Base-by-base conservation (phyloP, 805 yeast genomes). In the Wickerhamiella alocasiicola region DNA sequence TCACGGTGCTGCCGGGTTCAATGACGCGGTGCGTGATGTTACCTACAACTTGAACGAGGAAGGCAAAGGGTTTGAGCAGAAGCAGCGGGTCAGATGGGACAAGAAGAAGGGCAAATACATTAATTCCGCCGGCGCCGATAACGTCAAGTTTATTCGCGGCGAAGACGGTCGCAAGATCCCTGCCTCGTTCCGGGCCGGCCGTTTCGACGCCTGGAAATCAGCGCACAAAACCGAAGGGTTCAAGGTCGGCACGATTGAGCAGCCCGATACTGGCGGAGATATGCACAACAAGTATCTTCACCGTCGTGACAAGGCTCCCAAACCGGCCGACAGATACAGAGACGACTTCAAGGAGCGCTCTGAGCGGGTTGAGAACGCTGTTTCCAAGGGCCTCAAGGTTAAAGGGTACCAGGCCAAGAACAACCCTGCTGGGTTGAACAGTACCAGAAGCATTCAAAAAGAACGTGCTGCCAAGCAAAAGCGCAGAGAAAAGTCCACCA, bases 111-210 rank as follows among this genome's bases (percentile, higher is more conserved):
- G 93, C 54, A 84, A 84, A 49, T 88, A 82, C 60, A 72, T 87
- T 55, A 68, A 82, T 15, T 77, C 72, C 53, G 82, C 91, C 47
- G 55, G 51, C 9, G 94, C 83, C 54, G 73, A 78, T 62, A 51
- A 50, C 13, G 46, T 48, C 23, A 87, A 83, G 63, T 88, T 70
- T 61, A 91, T 91, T 53, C 78, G 84, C 48, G 94, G 97, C 46
- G 99, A 91, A 59, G 78, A 83, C 59, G 99, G 99, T 6, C 85
- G 80, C 52, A 74, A 73, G 56, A 74, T 91, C 36, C 95, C 97
- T 5, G 97, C 98, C 1, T 71, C 91, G 11, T 84, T 77, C 63
- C 71, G 82, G 55, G 77, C 94, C 2, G 99, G 99, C 34, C 76
- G 83, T 49, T 91, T 75, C 55, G 97, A 87, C 42, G 79, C 78